Evolutionary conservation across 169 alveolate genomes (phyloP).

Genomic region (Plasmodium sp.): DNA sequence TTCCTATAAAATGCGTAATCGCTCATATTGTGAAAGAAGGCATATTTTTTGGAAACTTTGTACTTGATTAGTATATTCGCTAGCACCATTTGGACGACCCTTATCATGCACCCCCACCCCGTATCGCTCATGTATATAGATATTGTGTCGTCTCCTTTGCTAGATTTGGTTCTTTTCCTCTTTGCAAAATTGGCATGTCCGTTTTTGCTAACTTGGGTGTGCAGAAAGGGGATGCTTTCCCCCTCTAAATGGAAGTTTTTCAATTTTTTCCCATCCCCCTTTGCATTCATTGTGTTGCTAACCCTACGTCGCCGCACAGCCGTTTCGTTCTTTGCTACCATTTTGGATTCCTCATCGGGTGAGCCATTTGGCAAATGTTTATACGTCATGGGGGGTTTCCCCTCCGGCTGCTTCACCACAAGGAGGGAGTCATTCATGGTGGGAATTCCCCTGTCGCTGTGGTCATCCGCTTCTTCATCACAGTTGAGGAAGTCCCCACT

Average conservation of each 20-base stretch:
- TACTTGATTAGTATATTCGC: constrained; percentile 75
- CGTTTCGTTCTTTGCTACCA: neutral
- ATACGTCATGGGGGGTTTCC: neutral
- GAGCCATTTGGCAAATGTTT: neutral
- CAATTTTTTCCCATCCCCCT: neutral
- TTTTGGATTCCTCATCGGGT: neutral
- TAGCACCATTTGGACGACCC: constrained; percentile 84
- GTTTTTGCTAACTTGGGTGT: constrained; percentile 6
- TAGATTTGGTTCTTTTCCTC: neutral
- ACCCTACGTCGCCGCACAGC: neutral
- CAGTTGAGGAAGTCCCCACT: neutral
- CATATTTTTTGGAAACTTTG: constrained; percentile 25
- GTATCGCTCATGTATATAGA: constrained; percentile 74
- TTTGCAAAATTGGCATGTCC: constrained; percentile 1
- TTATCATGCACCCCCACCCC: constrained; percentile 84
- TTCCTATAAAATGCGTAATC: constrained; percentile 50
- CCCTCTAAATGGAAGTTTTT: neutral
- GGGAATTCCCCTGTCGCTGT: neutral
- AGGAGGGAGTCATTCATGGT: neutral
- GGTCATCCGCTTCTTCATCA: constrained; percentile 1
- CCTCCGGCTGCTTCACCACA: neutral
- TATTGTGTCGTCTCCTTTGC: neutral
- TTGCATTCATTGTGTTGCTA: neutral
- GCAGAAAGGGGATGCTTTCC: neutral
- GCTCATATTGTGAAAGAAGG: constrained; percentile 27